Percentiles rank a stretch among this genome's conserved stretches.
These are phyloP conservation scores for Pichia sp. DNA, from an alignment of 1,139 yeast genomes.

Conservation along the genomic window DNA sequence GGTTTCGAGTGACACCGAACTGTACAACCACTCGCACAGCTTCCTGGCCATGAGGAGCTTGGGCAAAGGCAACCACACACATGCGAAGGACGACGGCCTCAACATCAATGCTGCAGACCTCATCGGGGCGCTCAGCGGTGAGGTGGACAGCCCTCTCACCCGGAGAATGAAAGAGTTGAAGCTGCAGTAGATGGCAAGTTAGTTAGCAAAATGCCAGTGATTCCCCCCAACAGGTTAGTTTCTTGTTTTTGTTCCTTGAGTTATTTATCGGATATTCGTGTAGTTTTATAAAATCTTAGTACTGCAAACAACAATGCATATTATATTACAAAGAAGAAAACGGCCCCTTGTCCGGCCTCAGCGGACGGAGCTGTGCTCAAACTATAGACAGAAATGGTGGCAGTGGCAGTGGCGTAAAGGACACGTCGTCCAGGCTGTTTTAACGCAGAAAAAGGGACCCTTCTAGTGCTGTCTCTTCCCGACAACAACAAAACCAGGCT, in stretches of 20 bases:
- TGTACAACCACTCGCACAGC: constrained; percentile 24
- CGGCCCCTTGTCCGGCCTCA: too few relatives aligned
- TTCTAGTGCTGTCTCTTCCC: constrained; percentile 30
- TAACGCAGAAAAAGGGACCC: background rate
- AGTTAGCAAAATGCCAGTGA: background rate
- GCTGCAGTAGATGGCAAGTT: background rate
- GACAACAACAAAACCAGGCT: constrained; percentile 57
- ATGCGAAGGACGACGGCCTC: constrained; percentile 8
- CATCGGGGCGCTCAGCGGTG: constrained; percentile 21
- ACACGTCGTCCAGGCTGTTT: background rate
- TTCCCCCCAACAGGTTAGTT: background rate
- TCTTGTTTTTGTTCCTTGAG: background rate
- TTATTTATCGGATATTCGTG: background rate
- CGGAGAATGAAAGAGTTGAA: constrained; percentile 8
- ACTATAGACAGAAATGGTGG: background rate
- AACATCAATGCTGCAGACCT: constrained; percentile 31
- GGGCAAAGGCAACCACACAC: constrained; percentile 1
- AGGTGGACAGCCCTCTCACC: constrained; percentile 7
- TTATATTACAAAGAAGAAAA: too few relatives aligned
- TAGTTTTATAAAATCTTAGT: background rate
- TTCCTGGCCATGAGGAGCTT: constrained; percentile 13
- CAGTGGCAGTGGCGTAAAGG: background rate
- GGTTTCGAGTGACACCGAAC: constrained; percentile 34
- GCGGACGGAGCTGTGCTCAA: background rate
- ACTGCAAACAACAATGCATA: background rate